Percentiles rank a stretch among this genome's conserved stretches.
Evolutionary conservation across 352 stramenopile species (phyloP).

Genomic region (Pythium pyrilobum): DNA sequence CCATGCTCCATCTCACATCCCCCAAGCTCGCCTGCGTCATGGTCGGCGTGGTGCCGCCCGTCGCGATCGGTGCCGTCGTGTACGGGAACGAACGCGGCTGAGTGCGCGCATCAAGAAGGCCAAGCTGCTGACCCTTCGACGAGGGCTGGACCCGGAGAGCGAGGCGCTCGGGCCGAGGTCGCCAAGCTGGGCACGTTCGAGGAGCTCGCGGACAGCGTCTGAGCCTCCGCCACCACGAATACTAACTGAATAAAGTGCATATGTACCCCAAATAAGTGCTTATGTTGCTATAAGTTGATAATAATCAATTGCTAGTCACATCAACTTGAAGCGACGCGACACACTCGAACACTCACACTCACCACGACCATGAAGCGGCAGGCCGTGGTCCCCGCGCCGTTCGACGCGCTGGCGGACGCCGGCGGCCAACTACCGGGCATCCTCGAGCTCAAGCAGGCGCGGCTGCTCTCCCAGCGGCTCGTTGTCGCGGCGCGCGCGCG

Average conservation of each 20-base stretch:
- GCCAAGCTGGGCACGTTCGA: too few relatives aligned
- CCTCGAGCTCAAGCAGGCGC: conserved; percentile 14
- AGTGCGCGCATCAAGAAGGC: too few relatives aligned
- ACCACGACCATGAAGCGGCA: conserved; percentile 13
- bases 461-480: conserved; percentile 1
- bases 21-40: conserved; percentile 86
- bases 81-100: conserved; percentile 86
- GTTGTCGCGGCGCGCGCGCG: conserved; percentile 1
- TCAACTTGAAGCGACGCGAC: neutral
- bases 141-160: too few relatives aligned
- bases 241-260: too few relatives aligned
- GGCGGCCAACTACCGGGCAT: neutral
- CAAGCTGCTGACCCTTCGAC: too few relatives aligned
- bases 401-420: neutral
- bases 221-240: too few relatives aligned
- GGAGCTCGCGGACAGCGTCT: too few relatives aligned
- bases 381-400: conserved; percentile 3
- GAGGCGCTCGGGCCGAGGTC: too few relatives aligned
- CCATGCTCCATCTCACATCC: conserved; percentile 88
- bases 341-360: neutral
- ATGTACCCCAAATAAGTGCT: too few relatives aligned
- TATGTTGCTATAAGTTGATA: too few relatives aligned
- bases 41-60: conserved; percentile 83
- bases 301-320: neutral
- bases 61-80: conserved; percentile 76